Base-by-base conservation (phyloP, 345 rosid species). In the Lenwebbia sp. region DNA sequence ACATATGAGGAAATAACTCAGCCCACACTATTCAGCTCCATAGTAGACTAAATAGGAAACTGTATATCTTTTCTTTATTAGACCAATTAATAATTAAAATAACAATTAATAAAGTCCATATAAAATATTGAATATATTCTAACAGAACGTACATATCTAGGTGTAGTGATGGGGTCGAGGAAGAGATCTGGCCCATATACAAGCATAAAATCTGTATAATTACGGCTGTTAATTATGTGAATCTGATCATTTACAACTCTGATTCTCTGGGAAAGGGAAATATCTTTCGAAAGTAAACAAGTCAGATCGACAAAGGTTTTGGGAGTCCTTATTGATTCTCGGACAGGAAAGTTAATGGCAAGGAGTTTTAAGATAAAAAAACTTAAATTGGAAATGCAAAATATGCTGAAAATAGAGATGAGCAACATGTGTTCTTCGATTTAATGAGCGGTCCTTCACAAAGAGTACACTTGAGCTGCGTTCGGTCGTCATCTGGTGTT, bases 281-380 rank as follows among this genome's bases (percentile, higher is more conserved):
- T 62, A 30, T 62, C 41, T 65, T 65, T 65, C 44, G 76, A 65
- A 65, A 65, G 41, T 7, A 65, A 65, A 65, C 13, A 1, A 30
- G 25, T 33, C 6, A 0, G 23, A 3, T 65, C 0, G 44, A 65
- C 23, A 65, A 65, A 33, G 76, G 44, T 17, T 62, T 65, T 17
- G 76, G 19, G 44, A 30, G 44, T 65, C 10, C 76, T 65, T 9
- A 0, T 62, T 30, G 41, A 62, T 62, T 30, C 41, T 62, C n/a
- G n/a, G n/a, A n/a, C n/a, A n/a, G n/a, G n/a, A n/a, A n/a, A n/a
- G 0, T 28, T 7, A 30, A 30, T 30, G 6, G 5, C 23, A 4
- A 17, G 41, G 7, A 7, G 33, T 65, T 30, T 65, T 30, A 8
- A 65, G 41, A 30, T 7, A 10, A 47, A 47, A 47, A 47, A 65